These are phyloP conservation scores for Bolboschoenus planiculmis DNA, from an alignment of 176 grass and related monocot species.

Conservation along the genomic window DNA sequence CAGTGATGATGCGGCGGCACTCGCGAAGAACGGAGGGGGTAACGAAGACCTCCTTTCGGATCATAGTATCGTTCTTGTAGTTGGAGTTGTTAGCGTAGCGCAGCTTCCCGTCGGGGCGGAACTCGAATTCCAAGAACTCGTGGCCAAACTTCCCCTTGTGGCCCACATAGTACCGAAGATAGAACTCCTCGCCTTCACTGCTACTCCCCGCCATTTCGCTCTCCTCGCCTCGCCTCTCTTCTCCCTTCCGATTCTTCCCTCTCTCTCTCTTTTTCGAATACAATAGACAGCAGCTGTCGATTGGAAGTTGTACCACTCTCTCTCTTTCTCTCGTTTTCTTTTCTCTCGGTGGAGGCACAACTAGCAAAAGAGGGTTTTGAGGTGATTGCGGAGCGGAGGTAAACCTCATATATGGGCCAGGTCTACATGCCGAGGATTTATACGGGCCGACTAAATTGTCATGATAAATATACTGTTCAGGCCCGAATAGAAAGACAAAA, in stretches of 20 bases:
- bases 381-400: neutral
- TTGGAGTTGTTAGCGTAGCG: slow-evolving; percentile 99
- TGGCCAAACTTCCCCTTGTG: slow-evolving; percentile 99
- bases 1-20: slow-evolving; percentile 81
- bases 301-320: too few species aligned
- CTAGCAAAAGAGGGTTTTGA: slow-evolving; percentile 1
- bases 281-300: too few species aligned
- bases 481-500: too few species aligned
- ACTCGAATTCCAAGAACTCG: slow-evolving; percentile 99
- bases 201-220: slow-evolving; percentile 12
- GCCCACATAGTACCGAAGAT: slow-evolving; percentile 96
- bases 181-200: slow-evolving; percentile 55
- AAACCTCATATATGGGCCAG: neutral
- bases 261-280: too few species aligned
- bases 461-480: too few species aligned
- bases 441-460: too few species aligned
- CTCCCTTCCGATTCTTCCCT: too few species aligned
- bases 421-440: neutral
- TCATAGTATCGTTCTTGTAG: slow-evolving; percentile 99
- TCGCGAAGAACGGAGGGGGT: slow-evolving; percentile 84
- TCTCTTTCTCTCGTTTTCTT: neutral
- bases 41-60: slow-evolving; percentile 99
- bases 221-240: too few species aligned
- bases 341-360: neutral
- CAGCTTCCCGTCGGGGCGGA: slow-evolving; percentile 96